Evolutionary conservation across 2,329 filamentous ascomycete species (phyloP), one percentile per base, ranked within the genome.

Genomic region (Paecilomyces sp.): DNA sequence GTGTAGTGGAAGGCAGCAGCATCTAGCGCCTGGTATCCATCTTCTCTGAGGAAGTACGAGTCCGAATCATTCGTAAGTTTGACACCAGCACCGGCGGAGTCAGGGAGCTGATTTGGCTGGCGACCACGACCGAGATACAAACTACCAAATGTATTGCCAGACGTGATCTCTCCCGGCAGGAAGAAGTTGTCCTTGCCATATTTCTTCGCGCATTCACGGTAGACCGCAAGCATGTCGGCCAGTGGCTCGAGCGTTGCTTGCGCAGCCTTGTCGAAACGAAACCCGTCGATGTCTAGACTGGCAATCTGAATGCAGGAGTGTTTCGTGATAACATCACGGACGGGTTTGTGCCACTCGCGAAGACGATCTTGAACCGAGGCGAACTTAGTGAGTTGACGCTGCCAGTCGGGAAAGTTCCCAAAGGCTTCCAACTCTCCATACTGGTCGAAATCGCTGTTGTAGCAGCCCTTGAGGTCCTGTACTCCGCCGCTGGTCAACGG

Each of bases 331-430:
- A 83, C 83, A 56, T 77, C 74, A 15, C 78, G 71, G 0, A 85
- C 82, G 4, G 79, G 76, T 3, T 80, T 79, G 22, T 77, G 66
- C 83, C 83, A 86, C 59, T 85, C 83, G 53, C 83, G 77, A 2
- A 86, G 75, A 63, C 83, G 82, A 71, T 86, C 83, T 69, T 86
- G 83, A 0, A 85, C 83, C 52, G 79, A 82, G 56, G 82, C 82
- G 69, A 85, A 86, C 64, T 85, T 85, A 41, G 81, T 78, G 28
- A 86, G 75, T 67, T 85, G 82, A 62, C 81, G 80, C 64, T 83
- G 75, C 79, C 80, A 85, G 64, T 84, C 81, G 0, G 81, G 78
- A 61, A 80, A 83, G 7, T 81, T 77, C 59, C 83, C 83, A 63
- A 85, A 84, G 56, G 82, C 82, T 65, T 81, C 80, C 28, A 79